Evolutionary conservation across 129 eudicot genomes (phyloP), one percentile per base, ranked within the genome.

Genomic region (Apium graveolens): DNA sequence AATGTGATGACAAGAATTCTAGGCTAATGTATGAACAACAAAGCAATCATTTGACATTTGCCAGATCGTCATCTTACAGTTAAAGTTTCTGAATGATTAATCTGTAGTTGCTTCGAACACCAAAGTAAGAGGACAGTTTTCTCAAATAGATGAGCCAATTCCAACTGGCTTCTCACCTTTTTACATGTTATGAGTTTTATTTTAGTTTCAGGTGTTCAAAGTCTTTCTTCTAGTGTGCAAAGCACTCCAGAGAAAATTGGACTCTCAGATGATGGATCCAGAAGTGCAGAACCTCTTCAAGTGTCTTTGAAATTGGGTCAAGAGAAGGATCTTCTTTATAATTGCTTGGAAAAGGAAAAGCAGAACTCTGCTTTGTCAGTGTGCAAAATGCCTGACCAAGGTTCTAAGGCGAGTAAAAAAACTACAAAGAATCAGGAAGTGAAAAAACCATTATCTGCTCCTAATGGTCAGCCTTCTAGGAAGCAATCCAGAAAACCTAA

Each of bases 401-500:
- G 60, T 70, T 77, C 83, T n/a, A 88, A 76, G 79, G 49, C 78
- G 73, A 78, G 80, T 74, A 91, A 82, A 86, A 89, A 87, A 78
- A 31, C 72, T 29, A 29, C 44, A 42, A 93, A 81, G 88, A 88
- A 79, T 82, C 91, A 80, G 79, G 98, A 88, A 51, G 78, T 82
- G 32, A 91, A 85, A 76, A 93, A 83, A 80, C 63, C 78, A 44
- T 76, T 87, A 75, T 60, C 72, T 26, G 78, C 83, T 81, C 85
- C 90, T 21, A 89, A 81, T 78, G 84, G 82, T 80, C 86, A 82
- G 60, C 84, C 86, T 69, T 85, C 79, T 82, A 94, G 86, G 81
- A 91, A 85, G 82, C 93, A 84, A 27, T 82, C 51, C 70, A 82
- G 96, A 42, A 94, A 94, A 70, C 83, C 83, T 20, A 93, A 87